Base-by-base conservation (phyloP, 2,329 filamentous ascomycete species). In the Epichloe sibirici region DNA sequence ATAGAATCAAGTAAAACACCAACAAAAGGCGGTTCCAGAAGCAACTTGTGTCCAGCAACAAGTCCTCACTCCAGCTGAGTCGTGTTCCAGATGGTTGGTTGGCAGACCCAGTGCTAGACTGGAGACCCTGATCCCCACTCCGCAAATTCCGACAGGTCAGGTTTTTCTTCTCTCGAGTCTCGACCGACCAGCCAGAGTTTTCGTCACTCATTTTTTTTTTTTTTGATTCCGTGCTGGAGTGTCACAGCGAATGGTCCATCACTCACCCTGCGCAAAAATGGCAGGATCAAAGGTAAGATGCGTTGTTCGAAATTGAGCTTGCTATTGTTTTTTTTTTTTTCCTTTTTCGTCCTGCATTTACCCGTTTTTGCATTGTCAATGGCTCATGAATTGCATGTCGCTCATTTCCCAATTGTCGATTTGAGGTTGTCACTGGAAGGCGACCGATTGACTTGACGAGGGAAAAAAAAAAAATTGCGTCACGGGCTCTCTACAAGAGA, bases 241-340 rank as follows among this genome's bases (percentile, higher is more conserved):
- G 35, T 40, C 43, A 51, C 49, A 39, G 25, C 49, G 34, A 46
- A 15, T 39, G 28, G 43, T 39, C 35, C 45, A 44, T 46, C 40
- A 50, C 31, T 17, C 28, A 46, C 40, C 45, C 43, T 45, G 49
- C 9, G 43, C 42, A 47, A 34, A 37, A 43, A 61, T 61, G 59
- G 57, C 59, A 42, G 56, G 55, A 55, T 53, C 53, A 53, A 61
- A 60, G 57, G 58, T 58, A 48, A 44, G 48, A 34, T 15, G 34
- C 17, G 8, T 38, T 25, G 28, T 12, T 38, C 7, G 23, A 28
- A 21, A 9, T 23, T 15, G 5, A 11, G 23, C 23, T 25, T 34
- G 28, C 23, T 31, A 31, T 2, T 9, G n/a, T 9, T 45, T 7
- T 21, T 40, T 8, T 4, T 11, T 28, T 45, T 7, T 21, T 40